These are phyloP conservation scores for Monilinia fructicola DNA, from an alignment of 2,329 filamentous ascomycete genomes.

Conservation along the genomic window DNA sequence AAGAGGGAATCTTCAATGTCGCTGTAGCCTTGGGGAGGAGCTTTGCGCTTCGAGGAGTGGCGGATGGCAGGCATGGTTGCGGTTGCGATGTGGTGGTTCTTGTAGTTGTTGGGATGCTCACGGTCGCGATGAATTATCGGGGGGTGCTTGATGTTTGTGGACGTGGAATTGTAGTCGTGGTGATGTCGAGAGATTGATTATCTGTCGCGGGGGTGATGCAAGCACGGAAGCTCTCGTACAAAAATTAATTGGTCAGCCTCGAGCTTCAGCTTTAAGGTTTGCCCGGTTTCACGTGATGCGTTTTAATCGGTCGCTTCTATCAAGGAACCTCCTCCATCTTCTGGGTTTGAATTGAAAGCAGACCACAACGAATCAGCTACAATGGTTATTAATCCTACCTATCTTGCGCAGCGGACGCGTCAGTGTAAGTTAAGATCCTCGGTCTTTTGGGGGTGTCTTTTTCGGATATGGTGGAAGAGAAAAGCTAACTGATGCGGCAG, in stretches of 20 bases:
- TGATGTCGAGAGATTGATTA: neutral
- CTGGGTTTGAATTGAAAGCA: constrained; percentile 6
- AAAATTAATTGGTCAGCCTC: constrained; percentile 26
- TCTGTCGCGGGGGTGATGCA: constrained; percentile 17
- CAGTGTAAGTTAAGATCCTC: constrained; percentile 59
- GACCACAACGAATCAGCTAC: constrained; percentile 38
- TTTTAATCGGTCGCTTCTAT: constrained; percentile 18
- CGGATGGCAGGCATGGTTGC: constrained; percentile 71
- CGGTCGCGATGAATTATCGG: neutral
- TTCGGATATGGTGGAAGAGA: constrained; percentile 24
- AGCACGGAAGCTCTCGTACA: constrained; percentile 8
- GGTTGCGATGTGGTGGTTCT: neutral
- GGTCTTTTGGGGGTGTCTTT: neutral
- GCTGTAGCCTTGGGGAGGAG: constrained; percentile 81
- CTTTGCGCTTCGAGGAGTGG: constrained; percentile 73
- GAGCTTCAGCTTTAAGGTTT: constrained; percentile 18
- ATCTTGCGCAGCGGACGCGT: constrained; percentile 78
- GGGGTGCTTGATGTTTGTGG: neutral
- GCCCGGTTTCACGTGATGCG: constrained; percentile 6
- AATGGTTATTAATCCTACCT: constrained; percentile 91
- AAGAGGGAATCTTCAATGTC: constrained; percentile 86
- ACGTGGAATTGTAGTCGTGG: neutral
- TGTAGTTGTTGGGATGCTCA: neutral
- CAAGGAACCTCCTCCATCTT: constrained; percentile 21
- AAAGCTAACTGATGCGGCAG: constrained; percentile 62